phyloP scores from a whole-genome alignment of 106 monocot genomes.

The Platanthera guangdongensis region DNA sequence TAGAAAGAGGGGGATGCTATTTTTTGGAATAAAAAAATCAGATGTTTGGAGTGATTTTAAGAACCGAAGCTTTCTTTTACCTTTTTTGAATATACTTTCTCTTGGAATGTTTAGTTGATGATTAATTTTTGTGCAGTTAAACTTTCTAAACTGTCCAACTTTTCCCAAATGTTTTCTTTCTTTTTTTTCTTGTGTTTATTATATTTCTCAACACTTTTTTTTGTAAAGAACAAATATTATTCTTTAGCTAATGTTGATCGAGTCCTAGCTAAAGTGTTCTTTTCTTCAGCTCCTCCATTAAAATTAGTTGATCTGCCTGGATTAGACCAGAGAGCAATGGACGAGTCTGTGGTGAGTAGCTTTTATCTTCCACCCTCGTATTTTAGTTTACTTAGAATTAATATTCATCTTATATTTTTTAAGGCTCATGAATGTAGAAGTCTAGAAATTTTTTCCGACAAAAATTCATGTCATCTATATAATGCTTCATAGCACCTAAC shows the following conservation, averaged over 20 bases:
- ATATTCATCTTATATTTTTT: neutral
- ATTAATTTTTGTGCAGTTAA: neutral
- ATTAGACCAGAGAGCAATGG: slow-evolving; percentile 73
- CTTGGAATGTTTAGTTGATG: neutral
- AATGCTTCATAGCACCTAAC: neutral
- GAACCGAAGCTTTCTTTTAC: neutral
- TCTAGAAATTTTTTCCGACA: neutral
- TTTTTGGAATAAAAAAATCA: neutral
- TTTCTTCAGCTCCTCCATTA: slow-evolving; percentile 70
- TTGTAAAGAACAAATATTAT: neutral
- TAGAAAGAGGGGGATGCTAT: neutral
- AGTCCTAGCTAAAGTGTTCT: slow-evolving; percentile 13
- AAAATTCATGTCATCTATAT: neutral
- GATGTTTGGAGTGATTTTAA: neutral
- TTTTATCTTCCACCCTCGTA: neutral
- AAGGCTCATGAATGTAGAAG: neutral
- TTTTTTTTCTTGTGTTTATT: neutral
- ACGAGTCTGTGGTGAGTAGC: slow-evolving; percentile 69
- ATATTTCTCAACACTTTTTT: neutral
- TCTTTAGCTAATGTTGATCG: neutral
- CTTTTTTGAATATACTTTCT: neutral
- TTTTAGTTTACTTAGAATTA: neutral
- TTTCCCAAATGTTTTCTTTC: neutral
- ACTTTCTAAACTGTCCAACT: neutral
- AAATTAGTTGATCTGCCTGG: slow-evolving; percentile 90